Evolutionary conservation across 2,329 filamentous ascomycete species (phyloP), one percentile per base, ranked within the genome.

Genomic region (Seiridium cupressi): DNA sequence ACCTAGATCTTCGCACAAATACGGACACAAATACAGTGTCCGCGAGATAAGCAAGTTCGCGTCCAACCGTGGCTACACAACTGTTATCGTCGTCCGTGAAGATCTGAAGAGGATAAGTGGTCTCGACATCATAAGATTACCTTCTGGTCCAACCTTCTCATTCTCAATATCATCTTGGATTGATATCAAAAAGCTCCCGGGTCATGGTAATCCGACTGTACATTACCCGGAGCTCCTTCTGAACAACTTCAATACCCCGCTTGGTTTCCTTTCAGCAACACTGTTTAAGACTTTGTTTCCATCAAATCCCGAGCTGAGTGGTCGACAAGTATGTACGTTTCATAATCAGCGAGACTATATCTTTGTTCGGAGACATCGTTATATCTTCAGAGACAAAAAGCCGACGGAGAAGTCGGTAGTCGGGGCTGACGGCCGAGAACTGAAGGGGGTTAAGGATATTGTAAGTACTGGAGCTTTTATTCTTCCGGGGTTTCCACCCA

Each of bases 181-280:
- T 34, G 57, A 60, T 44, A 54, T 60, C 55, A 91, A 90, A 72
- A 91, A 91, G 65, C 82, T 99, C 11, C 92, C 93, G 0, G 93
- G 94, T 1, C 94, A 99, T 73, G 95, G 76, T 53, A 94, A 93
- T 66, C 86, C 93, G 0, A 97, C 94, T 1, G 90, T 91, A 54
- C 93, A 97, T 77, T 92, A 92, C 70, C 93, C 93, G 1, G 94
- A 97, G 76, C 81, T 97, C 84, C 73, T 96, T 42, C 82, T 97
- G 56, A 98, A 98, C 76, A 94, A 95, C 73, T 99, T 99, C 81
- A 90, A 91, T 69, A 99, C 95, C 0, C 92, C 94, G 0, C 83
- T 99, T 1, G 95, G 95, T 77, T 81, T 97, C 8, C 80, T 98
- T 44, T 92, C 93, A 0, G 94, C 93, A 7, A 89, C 92, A 69